phyloP scores from a whole-genome alignment of 169 alveolate genomes.

The Neospora caninum region DNA sequence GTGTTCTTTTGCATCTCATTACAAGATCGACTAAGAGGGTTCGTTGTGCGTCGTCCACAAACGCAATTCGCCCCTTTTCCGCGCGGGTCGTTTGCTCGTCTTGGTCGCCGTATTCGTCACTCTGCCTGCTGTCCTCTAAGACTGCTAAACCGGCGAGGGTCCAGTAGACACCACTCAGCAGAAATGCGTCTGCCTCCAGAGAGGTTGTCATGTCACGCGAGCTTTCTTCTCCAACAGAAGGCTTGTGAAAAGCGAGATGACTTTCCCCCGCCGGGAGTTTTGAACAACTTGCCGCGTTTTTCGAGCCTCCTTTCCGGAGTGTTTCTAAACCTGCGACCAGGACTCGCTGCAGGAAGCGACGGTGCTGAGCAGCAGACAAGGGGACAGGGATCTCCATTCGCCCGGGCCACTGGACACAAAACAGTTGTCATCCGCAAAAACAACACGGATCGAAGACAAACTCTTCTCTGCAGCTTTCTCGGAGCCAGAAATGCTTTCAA shows the following conservation, averaged over 20 bases:
- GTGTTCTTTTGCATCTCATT: not conserved
- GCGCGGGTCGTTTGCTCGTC: not conserved
- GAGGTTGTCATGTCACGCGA: not conserved
- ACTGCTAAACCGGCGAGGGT: not conserved
- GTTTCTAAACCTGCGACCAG: not conserved
- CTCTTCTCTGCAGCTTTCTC: too few relatives aligned
- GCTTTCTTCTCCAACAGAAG: not conserved
- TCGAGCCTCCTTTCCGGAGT: not conserved
- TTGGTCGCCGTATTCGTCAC: not conserved
- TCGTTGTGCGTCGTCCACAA: not conserved
- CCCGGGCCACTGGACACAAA: too few relatives aligned
- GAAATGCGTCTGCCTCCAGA: not conserved
- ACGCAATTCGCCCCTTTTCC: not conserved
- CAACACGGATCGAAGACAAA: too few relatives aligned
- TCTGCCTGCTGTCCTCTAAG: not conserved
- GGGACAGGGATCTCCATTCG: too few relatives aligned
- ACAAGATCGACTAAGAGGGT: not conserved
- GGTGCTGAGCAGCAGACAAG: not conserved
- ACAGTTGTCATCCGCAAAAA: too few relatives aligned
- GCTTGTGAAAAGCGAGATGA: not conserved
- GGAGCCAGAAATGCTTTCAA: too few relatives aligned
- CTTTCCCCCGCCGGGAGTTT: not conserved
- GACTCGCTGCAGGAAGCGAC: not conserved
- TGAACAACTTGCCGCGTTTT: too few relatives aligned
- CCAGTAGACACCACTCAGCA: conserved; percentile 42